A percentile compares a stretch with the other conserved stretches of the same genome.
These are phyloP conservation scores for Triticum dicoccoides DNA, from an alignment of 176 grass and related monocot species.

Conservation along the genomic window DNA sequence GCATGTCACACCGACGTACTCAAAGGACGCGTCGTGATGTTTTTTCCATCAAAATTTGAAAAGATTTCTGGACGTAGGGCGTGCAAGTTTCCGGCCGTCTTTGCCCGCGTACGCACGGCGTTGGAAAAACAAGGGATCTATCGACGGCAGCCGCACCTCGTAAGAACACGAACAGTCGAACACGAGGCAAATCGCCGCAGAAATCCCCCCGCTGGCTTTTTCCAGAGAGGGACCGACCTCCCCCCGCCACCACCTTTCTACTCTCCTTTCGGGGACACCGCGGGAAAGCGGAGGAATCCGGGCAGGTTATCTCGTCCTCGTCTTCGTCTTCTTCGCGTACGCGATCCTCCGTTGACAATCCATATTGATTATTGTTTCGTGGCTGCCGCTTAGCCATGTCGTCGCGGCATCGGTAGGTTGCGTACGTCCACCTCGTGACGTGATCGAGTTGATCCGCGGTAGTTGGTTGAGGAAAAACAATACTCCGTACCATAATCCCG, in stretches of 20 bases:
- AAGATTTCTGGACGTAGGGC: not conserved
- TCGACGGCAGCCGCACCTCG: not conserved
- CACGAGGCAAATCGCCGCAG: not conserved
- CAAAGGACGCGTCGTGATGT: not conserved
- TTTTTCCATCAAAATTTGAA: not conserved
- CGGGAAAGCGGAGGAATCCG: not conserved
- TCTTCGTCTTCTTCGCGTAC: not conserved
- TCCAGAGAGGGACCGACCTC: not conserved
- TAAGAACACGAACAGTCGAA: not conserved
- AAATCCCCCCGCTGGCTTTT: not conserved
- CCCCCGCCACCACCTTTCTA: not conserved
- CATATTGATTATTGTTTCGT: not conserved
- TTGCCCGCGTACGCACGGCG: not conserved
- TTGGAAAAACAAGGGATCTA: slow-evolving; percentile 3
- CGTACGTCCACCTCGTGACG: slow-evolving; percentile 18
- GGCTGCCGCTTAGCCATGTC: not conserved
- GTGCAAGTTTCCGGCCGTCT: not conserved
- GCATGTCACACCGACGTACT: slow-evolving; percentile 27
- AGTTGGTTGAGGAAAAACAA: slow-evolving; percentile 1
- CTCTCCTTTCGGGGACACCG: slow-evolving; percentile 32
- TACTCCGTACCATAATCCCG: not conserved
- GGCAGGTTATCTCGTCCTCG: not conserved
- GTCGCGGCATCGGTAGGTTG: not conserved
- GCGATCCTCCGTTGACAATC: slow-evolving; percentile 19
- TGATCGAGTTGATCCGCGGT: not conserved